A percentile compares a stretch with the other conserved stretches of the same genome.
Conservation (phyloP, 805 yeast species). For the Priceomyces carsonii region DNA sequence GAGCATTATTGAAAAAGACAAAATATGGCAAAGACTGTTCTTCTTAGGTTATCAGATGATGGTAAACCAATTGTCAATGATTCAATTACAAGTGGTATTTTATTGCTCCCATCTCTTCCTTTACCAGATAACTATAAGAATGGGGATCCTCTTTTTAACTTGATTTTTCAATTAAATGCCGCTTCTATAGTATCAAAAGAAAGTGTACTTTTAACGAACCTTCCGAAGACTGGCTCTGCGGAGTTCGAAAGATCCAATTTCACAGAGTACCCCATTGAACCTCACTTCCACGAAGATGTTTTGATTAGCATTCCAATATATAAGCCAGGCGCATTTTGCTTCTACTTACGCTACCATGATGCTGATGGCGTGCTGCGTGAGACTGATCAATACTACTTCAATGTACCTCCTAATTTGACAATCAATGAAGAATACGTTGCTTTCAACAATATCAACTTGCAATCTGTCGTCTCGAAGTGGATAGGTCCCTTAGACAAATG, state of each 20-base stretch:
- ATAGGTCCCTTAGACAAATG: slow-evolving; percentile 70
- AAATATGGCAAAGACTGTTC: slow-evolving; percentile 31
- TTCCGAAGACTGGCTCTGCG: slow-evolving; percentile 47
- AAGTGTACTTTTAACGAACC: slow-evolving; percentile 74
- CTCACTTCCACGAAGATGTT: slow-evolving; percentile 66
- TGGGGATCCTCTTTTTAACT: slow-evolving; percentile 45
- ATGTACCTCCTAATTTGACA: slow-evolving; percentile 74
- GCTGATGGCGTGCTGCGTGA: slow-evolving; percentile 25
- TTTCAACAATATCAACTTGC: slow-evolving; percentile 76
- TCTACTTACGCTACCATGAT: slow-evolving; percentile 59
- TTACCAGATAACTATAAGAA: slow-evolving; percentile 28
- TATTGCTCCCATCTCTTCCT: slow-evolving; percentile 50
- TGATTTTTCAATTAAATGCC: slow-evolving; percentile 70
- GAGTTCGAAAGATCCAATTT: slow-evolving; percentile 59
- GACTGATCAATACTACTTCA: slow-evolving; percentile 68
- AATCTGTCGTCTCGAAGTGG: slow-evolving; percentile 90
- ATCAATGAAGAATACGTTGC: slow-evolving; percentile 60
- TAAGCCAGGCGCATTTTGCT: slow-evolving; percentile 79
- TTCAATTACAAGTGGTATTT: slow-evolving; percentile 45
- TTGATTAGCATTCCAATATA: slow-evolving; percentile 60
- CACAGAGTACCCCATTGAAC: slow-evolving; percentile 48
- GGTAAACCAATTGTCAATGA: slow-evolving; percentile 48
- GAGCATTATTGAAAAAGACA: no score
- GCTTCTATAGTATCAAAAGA: slow-evolving; percentile 71
- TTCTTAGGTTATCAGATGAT: slow-evolving; percentile 45